phyloP scores from a whole-genome alignment of 2,329 filamentous ascomycete species.

The Aspergillus amoenus region DNA sequence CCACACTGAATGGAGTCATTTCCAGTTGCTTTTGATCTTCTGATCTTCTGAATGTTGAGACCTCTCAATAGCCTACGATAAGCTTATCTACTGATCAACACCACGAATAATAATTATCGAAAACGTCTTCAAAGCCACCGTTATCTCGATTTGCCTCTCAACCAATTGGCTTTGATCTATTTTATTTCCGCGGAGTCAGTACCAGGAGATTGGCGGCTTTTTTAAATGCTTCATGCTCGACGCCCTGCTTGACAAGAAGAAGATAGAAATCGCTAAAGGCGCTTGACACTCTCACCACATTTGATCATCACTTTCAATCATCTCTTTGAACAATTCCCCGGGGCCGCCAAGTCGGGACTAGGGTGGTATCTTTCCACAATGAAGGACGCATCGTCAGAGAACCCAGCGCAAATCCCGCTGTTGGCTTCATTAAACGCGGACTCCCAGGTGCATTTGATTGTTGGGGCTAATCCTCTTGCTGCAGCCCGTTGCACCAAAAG shows the following conservation, averaged over 20 bases:
- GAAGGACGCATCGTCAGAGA: conserved; percentile 29
- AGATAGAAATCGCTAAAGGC: neutral
- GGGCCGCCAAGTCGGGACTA: conserved; percentile 5
- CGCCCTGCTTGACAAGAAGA: neutral
- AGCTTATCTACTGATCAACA: conserved; percentile 15
- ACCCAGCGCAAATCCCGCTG: conserved; percentile 28
- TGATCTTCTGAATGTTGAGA: conserved; percentile 1
- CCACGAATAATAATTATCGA: conserved; percentile 4
- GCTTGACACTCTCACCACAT: neutral
- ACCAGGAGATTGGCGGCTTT: conserved; percentile 1
- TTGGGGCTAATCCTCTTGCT: conserved; percentile 86
- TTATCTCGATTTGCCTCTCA: conserved; percentile 20
- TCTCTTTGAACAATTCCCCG: neutral
- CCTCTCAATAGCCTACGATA: conserved; percentile 16
- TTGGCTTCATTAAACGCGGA: conserved; percentile 42
- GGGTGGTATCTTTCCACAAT: conserved; percentile 26
- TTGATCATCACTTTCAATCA: neutral
- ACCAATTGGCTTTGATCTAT: conserved; percentile 16
- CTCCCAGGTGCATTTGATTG: conserved; percentile 69
- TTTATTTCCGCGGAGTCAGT: conserved; percentile 23
- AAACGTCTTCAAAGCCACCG: conserved; percentile 5
- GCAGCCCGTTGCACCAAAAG: conserved; percentile 77
- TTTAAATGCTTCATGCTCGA: conserved; percentile 9
- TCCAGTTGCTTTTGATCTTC: neutral
- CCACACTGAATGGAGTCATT: neutral